Base-by-base conservation (phyloP, 805 yeast genomes). In the Groenewaldozyma tartarivorans region DNA sequence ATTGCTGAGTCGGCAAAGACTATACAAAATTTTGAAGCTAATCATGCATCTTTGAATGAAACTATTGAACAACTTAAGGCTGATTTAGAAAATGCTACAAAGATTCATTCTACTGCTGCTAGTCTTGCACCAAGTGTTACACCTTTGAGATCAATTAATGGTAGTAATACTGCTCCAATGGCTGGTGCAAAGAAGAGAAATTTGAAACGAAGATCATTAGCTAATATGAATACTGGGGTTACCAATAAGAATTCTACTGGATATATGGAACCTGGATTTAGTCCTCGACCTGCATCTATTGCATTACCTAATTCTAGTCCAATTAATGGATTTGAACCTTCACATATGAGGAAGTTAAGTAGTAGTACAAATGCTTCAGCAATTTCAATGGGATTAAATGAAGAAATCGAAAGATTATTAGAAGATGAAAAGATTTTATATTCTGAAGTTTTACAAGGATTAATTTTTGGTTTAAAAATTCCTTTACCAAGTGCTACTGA, bases 401-500 rank as follows among this genome's bases (percentile, higher is more conserved):
- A 48, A 3, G 61, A 61, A 42, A 55, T 59, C 30, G 63, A 56
- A 43, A 47, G 48, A 17, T 44, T 58, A 18, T 43, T 58, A 35
- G 66, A 58, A 26, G 61, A 57, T 43, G 57, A 57, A 33, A 48
- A 48, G 39, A 49, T 47, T 9, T 66, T 90, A 48, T 90, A 84
- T 58, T 71, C 75, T 45, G 96, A 90, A 61, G 82, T 86, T 38
- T 81, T 87, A 22, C 88, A 81, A 51, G 94, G 95, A 4, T 68
- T 92, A 46, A 69, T 92, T 56, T 81, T 78, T 66, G 88, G 86
- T 7, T 71, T 90, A 61, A 82, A 77, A 62, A 77, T 88, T 40
- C 96, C 97, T 35, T 76, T 79, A 30, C 81, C 94, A 18, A 82
- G 86, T 45, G 85, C 82, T 36, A 87, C 92, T 34, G 80, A 85